Conservation (phyloP, 768 basidiomycete genomes). For the Mycena crocata region DNA sequence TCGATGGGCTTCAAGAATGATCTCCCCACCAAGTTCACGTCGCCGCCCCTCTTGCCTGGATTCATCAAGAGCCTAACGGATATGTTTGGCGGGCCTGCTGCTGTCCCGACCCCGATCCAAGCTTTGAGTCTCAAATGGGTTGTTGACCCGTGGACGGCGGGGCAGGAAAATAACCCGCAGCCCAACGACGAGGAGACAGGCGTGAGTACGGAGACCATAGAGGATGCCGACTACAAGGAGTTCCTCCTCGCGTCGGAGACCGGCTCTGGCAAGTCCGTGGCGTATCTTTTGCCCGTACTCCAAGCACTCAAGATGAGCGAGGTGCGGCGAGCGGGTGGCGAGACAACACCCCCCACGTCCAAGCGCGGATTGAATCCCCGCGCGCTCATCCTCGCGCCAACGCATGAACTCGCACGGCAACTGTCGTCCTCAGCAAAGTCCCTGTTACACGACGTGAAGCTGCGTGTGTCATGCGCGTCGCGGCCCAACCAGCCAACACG, state of each 20-base stretch:
- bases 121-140: constrained; percentile 77
- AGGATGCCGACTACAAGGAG: constrained; percentile 50
- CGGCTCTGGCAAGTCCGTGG: constrained; percentile 92
- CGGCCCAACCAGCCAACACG: constrained; percentile 61
- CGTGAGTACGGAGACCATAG: constrained; percentile 10
- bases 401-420: constrained; percentile 90
- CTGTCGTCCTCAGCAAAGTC: constrained; percentile 79
- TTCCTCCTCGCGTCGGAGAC: constrained; percentile 89
- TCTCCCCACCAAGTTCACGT: constrained; percentile 62
- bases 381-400: constrained; percentile 86
- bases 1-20: constrained; percentile 24
- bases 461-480: constrained; percentile 80
- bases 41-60: constrained; percentile 77
- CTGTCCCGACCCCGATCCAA: constrained; percentile 83
- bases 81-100: constrained; percentile 62
- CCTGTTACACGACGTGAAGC: constrained; percentile 78
- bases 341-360: constrained; percentile 26
- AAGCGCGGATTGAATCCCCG: constrained; percentile 69
- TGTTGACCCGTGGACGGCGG: constrained; percentile 45
- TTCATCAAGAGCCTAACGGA: constrained; percentile 68
- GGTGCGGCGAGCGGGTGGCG: constrained; percentile 12
- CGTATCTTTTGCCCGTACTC: constrained; percentile 87
- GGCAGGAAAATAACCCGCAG: constrained; percentile 7
- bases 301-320: constrained; percentile 72
- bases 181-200: not conserved